Percentiles rank a stretch among this genome's conserved stretches.
Conservation (phyloP, 805 yeast genomes). For the Candida sithepensis region DNA sequence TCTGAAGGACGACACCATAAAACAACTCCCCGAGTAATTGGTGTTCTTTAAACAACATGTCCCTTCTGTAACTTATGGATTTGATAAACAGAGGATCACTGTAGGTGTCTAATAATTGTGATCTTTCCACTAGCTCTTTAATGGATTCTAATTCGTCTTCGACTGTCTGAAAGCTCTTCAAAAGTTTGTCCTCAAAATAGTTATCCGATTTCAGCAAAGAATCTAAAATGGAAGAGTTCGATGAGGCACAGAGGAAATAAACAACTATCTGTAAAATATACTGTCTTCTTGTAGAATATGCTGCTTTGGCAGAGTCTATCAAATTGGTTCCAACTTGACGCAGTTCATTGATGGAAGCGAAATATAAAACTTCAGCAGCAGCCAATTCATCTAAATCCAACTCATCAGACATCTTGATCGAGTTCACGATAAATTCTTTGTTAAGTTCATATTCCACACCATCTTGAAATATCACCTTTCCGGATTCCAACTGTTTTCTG, state of each 20-base stretch:
- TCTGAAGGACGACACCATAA: slow-evolving; percentile 44
- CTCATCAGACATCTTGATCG: slow-evolving; percentile 57
- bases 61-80: slow-evolving; percentile 54
- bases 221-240: neutral
- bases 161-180: slow-evolving; percentile 54
- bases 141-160: slow-evolving; percentile 55
- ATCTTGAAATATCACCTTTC: slow-evolving; percentile 46
- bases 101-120: slow-evolving; percentile 51
- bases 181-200: slow-evolving; percentile 37
- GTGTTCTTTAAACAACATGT: slow-evolving; percentile 61
- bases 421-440: slow-evolving; percentile 57
- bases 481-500: slow-evolving; percentile 44
- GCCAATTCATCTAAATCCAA: slow-evolving; percentile 73
- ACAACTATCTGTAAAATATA: slow-evolving; percentile 67
- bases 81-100: slow-evolving; percentile 42
- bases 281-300: slow-evolving; percentile 65
- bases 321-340: slow-evolving; percentile 43
- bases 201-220: slow-evolving; percentile 7
- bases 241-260: slow-evolving; percentile 32
- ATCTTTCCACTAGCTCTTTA: slow-evolving; percentile 47
- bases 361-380: slow-evolving; percentile 64
- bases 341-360: slow-evolving; percentile 36
- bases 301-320: slow-evolving; percentile 61
- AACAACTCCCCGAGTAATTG: slow-evolving; percentile 68
- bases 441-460: slow-evolving; percentile 62